phyloP scores from a whole-genome alignment of 805 yeast species.

The Starmerella bombicola region DNA sequence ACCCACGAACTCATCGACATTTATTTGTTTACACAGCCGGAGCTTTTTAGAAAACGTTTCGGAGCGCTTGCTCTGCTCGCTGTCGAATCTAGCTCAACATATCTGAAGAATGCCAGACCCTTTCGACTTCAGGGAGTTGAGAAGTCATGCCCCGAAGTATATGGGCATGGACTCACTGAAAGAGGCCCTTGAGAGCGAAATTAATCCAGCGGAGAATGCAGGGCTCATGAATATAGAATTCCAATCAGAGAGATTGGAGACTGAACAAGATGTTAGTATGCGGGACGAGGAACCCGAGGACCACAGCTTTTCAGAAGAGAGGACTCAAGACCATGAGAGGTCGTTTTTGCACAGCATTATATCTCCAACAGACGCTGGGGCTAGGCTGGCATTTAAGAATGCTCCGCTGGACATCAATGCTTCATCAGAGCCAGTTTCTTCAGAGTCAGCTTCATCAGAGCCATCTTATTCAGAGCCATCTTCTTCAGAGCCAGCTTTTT shows the following conservation, averaged over 20 bases:
- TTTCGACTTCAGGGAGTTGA: constrained; percentile 9
- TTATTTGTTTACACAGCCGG: too few species aligned
- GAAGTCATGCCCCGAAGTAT: constrained; percentile 12
- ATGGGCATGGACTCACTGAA: constrained; percentile 15
- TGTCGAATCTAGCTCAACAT: too few species aligned
- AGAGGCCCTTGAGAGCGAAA: constrained; percentile 2
- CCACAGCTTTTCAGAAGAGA: neutral
- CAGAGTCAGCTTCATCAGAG: too few species aligned
- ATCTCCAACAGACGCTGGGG: constrained; percentile 21
- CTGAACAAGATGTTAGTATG: constrained; percentile 7
- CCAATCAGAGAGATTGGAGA: neutral
- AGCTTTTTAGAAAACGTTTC: too few species aligned
- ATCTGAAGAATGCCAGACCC: constrained; percentile 10
- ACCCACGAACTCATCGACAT: too few species aligned
- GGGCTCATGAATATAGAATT: neutral
- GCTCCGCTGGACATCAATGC: too few species aligned
- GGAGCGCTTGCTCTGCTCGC: too few species aligned
- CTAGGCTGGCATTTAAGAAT: constrained; percentile 14
- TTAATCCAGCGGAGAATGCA: neutral
- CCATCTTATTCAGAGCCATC: too few species aligned
- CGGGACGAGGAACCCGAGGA: constrained; percentile 8
- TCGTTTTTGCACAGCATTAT: constrained; percentile 3
- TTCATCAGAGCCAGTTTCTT: too few species aligned
- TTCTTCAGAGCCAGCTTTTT: too few species aligned
- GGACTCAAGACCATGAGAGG: neutral